Conservation (phyloP, 129 eudicot genomes). For the Scalesia atractyloides region DNA sequence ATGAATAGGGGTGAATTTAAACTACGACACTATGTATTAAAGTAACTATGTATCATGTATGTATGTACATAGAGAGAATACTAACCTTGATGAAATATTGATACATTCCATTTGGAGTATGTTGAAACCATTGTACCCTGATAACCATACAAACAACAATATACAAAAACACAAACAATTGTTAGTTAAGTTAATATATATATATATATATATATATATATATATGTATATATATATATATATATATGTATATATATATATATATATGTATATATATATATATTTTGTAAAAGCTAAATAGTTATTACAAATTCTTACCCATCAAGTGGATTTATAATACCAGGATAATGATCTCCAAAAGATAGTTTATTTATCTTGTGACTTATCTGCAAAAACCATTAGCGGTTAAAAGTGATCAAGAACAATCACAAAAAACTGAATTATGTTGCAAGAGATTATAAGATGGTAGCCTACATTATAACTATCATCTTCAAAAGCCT, state of each 20-base stretch:
- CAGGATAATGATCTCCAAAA: slow-evolving; percentile 84
- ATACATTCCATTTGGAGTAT: slow-evolving; percentile 60
- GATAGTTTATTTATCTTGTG: slow-evolving; percentile 87
- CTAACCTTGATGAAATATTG: slow-evolving; percentile 88
- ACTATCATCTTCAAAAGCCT: slow-evolving; percentile 54
- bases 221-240: too few relatives aligned
- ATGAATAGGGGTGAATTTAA: too few relatives aligned
- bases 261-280: too few relatives aligned
- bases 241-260: too few relatives aligned
- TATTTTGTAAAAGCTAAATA: background rate
- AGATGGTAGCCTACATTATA: slow-evolving; percentile 67
- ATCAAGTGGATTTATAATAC: slow-evolving; percentile 89
- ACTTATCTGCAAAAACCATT: slow-evolving; percentile 61
- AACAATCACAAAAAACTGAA: background rate
- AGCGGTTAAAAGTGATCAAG: slow-evolving; percentile 15
- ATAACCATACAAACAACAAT: background rate
- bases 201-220: too few relatives aligned
- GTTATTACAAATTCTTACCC: slow-evolving; percentile 52
- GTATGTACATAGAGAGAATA: slow-evolving; percentile 8
- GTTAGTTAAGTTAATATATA: too few relatives aligned
- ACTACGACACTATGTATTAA: background rate
- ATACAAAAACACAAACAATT: background rate
- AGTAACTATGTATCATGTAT: slow-evolving; percentile 9
- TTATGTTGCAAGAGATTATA: slow-evolving; percentile 10
- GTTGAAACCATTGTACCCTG: slow-evolving; percentile 76